Evolutionary conservation across 2,329 filamentous ascomycete genomes (phyloP).

Genomic region (Aspergillus piperis): DNA sequence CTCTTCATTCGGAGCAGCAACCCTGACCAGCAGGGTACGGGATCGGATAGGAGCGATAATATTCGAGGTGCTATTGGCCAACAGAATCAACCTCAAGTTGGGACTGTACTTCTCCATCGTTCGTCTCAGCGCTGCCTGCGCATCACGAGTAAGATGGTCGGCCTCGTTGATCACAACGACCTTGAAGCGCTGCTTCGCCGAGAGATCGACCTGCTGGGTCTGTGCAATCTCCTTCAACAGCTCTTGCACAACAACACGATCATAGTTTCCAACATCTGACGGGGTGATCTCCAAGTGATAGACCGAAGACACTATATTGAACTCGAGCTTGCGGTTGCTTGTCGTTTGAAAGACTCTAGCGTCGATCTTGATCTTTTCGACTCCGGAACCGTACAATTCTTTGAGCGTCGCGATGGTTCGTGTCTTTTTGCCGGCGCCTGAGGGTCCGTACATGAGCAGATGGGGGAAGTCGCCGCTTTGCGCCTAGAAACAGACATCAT

Average conservation of each 20-base stretch:
- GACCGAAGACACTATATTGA: constrained; percentile 96
- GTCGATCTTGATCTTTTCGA: constrained; percentile 99
- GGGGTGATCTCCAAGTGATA: constrained; percentile 99
- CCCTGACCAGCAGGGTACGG: constrained; percentile 84
- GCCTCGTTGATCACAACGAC: constrained; percentile 99
- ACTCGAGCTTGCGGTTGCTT: constrained; percentile 95
- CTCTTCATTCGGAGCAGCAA: constrained; percentile 80
- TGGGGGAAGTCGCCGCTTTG: constrained; percentile 98
- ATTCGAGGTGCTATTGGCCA: constrained; percentile 95
- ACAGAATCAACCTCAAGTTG: constrained; percentile 84
- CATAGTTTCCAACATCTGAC: constrained; percentile 93
- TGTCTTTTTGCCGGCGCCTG: constrained; percentile 96
- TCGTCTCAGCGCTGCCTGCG: constrained; percentile 87
- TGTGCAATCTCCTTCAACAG: constrained; percentile 96
- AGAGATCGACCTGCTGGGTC: constrained; percentile 96
- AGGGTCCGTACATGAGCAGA: constrained; percentile 93
- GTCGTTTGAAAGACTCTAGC: constrained; percentile 94
- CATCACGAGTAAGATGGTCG: constrained; percentile 89
- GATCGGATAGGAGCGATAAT: constrained; percentile 98
- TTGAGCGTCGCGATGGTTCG: constrained; percentile 93
- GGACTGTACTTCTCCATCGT: constrained; percentile 99
- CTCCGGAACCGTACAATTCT: constrained; percentile 90
- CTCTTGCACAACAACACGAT: constrained; percentile 93
- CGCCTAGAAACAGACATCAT: constrained; percentile 58
- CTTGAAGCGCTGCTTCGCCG: constrained; percentile 91